Base-by-base conservation (phyloP, 352 stramenopile species). In the Phytophthora nicotianae region DNA sequence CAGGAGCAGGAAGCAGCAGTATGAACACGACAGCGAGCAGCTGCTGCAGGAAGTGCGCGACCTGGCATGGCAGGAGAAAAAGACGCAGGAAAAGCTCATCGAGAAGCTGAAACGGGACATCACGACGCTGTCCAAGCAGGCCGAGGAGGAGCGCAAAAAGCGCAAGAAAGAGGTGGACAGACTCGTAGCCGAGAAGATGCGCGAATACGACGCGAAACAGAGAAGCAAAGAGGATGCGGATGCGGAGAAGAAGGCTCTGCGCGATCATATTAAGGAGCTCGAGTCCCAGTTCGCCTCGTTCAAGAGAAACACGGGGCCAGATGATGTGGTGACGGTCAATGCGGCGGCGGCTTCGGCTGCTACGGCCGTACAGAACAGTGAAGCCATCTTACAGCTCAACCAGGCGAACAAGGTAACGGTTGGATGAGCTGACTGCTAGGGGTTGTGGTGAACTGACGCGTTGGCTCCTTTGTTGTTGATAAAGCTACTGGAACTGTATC, bases 401-500 rank as follows among this genome's bases (percentile, higher is more conserved):
- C 83, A 91, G 55, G 75, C 83, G 4, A 89, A 89, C 38, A 95
- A 93, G 75, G 83, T 92, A 21, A 35, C 16, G 10, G 37, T 16
- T 35, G 27, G 3, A 27, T 17, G n/a, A 24, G 11, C 16, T 50
- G 17, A 20, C 2, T 42, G 14, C 10, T 58, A n/a, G 13, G 5
- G 8, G 19, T 23, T 50, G 24, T 38, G 1, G 21, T 57, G 37
- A 16, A 26, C 32, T 69, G 17, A 56, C 24, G 16, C 5, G 14
- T 35, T 27, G 24, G 35, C 5, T 33, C 42, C 14, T 27, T 38
- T 26, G 26, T 47, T 21, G 29, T 49, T 16, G 8, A 50, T 59
- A 46, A 43, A 95, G 86, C 69, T 95, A 1, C 56, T 95, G 52
- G 74, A 92, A 33, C 41, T 93, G 26, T 95, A 95, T 24, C 83